Percentiles rank a stretch among this genome's conserved stretches.
phyloP scores from a whole-genome alignment of 768 basidiomycete genomes.

The Lentinula guzmanii region DNA sequence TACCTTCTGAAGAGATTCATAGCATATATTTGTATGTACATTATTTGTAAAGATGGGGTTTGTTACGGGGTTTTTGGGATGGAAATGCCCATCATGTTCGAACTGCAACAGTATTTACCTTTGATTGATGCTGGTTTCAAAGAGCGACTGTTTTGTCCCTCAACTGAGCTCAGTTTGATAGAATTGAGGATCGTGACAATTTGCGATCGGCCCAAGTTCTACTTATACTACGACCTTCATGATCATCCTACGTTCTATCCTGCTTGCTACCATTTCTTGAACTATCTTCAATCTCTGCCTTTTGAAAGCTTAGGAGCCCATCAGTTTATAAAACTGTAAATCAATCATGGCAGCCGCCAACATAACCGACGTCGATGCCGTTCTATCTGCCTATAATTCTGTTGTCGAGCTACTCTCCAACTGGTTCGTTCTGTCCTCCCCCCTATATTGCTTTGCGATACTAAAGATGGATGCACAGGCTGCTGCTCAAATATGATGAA shows the following conservation, averaged over 20 bases:
- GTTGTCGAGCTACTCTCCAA: slow-evolving; percentile 12
- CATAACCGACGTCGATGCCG: slow-evolving; percentile 1
- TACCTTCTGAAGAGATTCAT: not conserved
- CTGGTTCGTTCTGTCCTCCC: slow-evolving; percentile 12
- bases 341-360: slow-evolving; percentile 1
- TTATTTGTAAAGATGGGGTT: not conserved
- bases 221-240: not conserved
- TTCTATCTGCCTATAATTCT: slow-evolving; percentile 13
- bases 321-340: not conserved
- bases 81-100: not conserved
- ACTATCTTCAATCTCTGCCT: not conserved
- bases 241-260: not conserved
- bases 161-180: not conserved
- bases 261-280: not conserved
- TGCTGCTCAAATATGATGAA: not conserved
- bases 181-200: not conserved
- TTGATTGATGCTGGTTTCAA: not conserved
- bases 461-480: not conserved
- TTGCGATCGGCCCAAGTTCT: not conserved
- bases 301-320: not conserved
- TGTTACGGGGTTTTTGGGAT: not conserved
- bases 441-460: not conserved
- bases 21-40: not conserved
- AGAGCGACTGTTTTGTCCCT: not conserved
- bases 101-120: not conserved